Evolutionary conservation across 169 alveolate species (phyloP).

Genomic region (Plasmodium coatneyi): DNA sequence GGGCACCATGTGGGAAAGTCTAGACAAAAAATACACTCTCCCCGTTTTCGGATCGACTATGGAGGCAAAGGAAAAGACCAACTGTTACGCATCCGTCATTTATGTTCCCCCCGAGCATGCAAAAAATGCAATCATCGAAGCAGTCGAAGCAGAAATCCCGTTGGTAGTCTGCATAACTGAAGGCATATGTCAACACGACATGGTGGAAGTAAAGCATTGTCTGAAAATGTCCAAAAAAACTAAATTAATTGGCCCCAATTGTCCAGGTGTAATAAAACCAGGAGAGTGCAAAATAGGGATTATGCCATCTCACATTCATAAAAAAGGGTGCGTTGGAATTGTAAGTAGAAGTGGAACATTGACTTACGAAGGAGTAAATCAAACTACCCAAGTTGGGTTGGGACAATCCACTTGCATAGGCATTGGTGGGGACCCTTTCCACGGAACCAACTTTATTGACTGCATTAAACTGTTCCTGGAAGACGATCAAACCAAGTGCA

Average conservation of each 20-base stretch:
- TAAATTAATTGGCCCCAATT: conserved; percentile 97
- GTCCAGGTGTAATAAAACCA: conserved; percentile 99
- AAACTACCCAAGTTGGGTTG: conserved; percentile 96
- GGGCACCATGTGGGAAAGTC: conserved; percentile 88
- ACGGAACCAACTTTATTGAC: conserved; percentile 97
- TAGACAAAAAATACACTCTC: conserved; percentile 80
- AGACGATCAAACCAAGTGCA: conserved; percentile 96
- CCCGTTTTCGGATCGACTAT: conserved; percentile 83
- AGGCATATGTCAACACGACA: conserved; percentile 98
- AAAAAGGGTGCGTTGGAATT: conserved; percentile 88
- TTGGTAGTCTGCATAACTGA: conserved; percentile 97
- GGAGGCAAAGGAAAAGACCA: conserved; percentile 88
- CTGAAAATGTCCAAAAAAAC: conserved; percentile 87
- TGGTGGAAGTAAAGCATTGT: conserved; percentile 93
- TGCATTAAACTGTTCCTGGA: conserved; percentile 93
- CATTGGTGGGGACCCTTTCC: conserved; percentile 99
- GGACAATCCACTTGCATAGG: conserved; percentile 98
- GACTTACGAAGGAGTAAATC: conserved; percentile 98
- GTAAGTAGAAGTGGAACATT: conserved; percentile 96
- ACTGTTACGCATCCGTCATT: conserved; percentile 94
- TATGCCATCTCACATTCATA: conserved; percentile 98
- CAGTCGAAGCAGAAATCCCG: conserved; percentile 95
- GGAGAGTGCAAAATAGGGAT: conserved; percentile 99
- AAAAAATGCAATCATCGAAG: conserved; percentile 95
- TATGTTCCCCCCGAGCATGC: conserved; percentile 98